Percentiles rank a stretch among this genome's conserved stretches.
Evolutionary conservation across 2,329 filamentous ascomycete genomes (phyloP).

Genomic region (Alternaria metachromatica): DNA sequence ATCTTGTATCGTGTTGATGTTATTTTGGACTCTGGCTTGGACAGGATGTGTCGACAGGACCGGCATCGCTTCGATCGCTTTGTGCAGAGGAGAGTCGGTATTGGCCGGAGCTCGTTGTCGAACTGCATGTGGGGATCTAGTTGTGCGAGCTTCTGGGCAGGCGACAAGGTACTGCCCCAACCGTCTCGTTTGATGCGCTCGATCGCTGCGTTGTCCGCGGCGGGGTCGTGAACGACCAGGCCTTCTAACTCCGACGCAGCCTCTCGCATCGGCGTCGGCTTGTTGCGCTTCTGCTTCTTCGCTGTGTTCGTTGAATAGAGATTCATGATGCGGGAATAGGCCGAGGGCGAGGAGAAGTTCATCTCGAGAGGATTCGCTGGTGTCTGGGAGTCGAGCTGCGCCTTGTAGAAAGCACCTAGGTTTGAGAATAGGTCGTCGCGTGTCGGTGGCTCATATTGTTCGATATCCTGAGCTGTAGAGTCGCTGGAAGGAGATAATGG

Average conservation of each 20-base stretch:
- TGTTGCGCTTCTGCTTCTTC: constrained; percentile 66
- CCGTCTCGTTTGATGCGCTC: constrained; percentile 63
- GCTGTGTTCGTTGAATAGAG: constrained; percentile 70
- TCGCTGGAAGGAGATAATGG: constrained; percentile 26
- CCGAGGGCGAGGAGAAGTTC: constrained; percentile 75
- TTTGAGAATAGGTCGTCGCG: constrained; percentile 75
- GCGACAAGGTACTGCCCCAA: constrained; percentile 68
- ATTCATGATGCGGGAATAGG: constrained; percentile 87
- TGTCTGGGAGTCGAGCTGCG: constrained; percentile 67
- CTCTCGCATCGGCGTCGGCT: constrained; percentile 79
- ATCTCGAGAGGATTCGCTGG: constrained; percentile 62
- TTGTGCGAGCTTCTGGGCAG: constrained; percentile 60
- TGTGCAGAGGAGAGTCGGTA: constrained; percentile 82
- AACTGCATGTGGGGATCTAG: constrained; percentile 64
- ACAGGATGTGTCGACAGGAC: constrained; percentile 90
- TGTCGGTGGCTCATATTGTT: constrained; percentile 53
- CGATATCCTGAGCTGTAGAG: constrained; percentile 11
- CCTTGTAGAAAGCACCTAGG: constrained; percentile 80
- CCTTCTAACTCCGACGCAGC: constrained; percentile 75
- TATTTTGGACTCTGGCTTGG: constrained; percentile 91
- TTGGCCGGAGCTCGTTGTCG: constrained; percentile 76
- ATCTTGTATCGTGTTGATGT: constrained; percentile 91
- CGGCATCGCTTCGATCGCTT: constrained; percentile 95
- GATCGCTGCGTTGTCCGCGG: constrained; percentile 66
- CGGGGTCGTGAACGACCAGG: constrained; percentile 66